phyloP scores from a whole-genome alignment of 441 rosid species.

The Jatropha multifida region DNA sequence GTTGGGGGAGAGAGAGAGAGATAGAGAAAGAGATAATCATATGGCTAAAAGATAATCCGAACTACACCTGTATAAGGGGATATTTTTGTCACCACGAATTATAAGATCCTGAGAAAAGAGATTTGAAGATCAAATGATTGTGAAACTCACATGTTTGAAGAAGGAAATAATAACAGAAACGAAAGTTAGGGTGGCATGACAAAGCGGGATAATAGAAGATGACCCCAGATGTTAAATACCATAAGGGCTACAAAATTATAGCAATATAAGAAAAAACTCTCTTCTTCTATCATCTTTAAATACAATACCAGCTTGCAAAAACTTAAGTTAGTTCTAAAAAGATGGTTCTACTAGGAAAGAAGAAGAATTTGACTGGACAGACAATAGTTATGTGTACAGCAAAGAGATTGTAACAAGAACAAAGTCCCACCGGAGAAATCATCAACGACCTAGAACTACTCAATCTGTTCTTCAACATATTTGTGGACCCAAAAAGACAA shows the following conservation, averaged over 20 bases:
- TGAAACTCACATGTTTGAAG: not conserved
- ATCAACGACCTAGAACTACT: not conserved
- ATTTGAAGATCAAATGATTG: constrained; percentile 10
- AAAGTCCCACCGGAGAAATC: not conserved
- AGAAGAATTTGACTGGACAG: not conserved
- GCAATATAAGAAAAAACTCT: not conserved
- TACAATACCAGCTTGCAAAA: not conserved
- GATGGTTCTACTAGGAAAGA: not conserved
- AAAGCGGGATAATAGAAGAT: constrained; percentile 4
- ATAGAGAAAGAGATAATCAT: not conserved
- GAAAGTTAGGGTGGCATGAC: not conserved
- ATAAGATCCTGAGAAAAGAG: constrained; percentile 62
- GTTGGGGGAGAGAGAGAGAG: not conserved
- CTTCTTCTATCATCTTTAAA: constrained; percentile 5
- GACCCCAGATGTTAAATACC: not conserved
- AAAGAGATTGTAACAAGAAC: not conserved
- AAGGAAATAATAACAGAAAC: constrained; percentile 2
- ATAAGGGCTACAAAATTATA: not conserved
- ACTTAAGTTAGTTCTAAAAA: not conserved
- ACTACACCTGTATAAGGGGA: constrained; percentile 87
- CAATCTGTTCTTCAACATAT: not conserved
- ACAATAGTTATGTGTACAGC: not conserved
- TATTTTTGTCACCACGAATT: constrained; percentile 76
- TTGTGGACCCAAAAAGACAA: not conserved
- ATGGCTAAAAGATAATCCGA: constrained; percentile 20